Evolutionary conservation across 129 eudicot species (phyloP).

Genomic region (Helianthus tuberosus): DNA sequence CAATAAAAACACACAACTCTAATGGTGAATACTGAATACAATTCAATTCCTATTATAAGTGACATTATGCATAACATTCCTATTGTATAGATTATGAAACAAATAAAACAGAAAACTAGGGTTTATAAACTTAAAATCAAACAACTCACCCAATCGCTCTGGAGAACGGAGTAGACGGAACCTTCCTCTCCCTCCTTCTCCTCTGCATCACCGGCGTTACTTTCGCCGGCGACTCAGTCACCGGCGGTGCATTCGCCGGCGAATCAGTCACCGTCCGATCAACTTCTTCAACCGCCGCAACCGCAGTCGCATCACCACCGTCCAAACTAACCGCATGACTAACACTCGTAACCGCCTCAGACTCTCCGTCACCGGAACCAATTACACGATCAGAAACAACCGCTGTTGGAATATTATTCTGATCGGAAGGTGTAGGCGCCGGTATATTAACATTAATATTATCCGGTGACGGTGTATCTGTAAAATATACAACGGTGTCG

Average conservation of each 20-base stretch:
- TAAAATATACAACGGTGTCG: conserved; percentile 48
- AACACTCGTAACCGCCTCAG: background rate
- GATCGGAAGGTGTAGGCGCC: conserved; percentile 18
- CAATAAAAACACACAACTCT: no score
- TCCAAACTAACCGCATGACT: conserved; percentile 12
- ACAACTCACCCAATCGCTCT: conserved; percentile 88
- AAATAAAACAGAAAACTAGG: no score
- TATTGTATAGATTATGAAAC: no score
- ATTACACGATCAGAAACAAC: background rate
- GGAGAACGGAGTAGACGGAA: conserved; percentile 85
- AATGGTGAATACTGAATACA: no score
- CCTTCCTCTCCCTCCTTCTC: conserved; percentile 86
- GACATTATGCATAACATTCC: no score
- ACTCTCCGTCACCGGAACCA: background rate
- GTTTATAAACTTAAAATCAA: background rate
- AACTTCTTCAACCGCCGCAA: background rate
- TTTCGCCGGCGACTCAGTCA: background rate
- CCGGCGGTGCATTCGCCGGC: no score
- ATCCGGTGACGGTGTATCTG: conserved; percentile 15
- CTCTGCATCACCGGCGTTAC: conserved; percentile 34
- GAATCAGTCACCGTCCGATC: background rate
- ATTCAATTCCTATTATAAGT: no score
- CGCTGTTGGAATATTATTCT: background rate
- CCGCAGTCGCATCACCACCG: background rate
- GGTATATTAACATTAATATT: background rate